Conservation (phyloP, 495 filamentous ascomycete genomes). For the Lasiosphaeria miniovina region DNA sequence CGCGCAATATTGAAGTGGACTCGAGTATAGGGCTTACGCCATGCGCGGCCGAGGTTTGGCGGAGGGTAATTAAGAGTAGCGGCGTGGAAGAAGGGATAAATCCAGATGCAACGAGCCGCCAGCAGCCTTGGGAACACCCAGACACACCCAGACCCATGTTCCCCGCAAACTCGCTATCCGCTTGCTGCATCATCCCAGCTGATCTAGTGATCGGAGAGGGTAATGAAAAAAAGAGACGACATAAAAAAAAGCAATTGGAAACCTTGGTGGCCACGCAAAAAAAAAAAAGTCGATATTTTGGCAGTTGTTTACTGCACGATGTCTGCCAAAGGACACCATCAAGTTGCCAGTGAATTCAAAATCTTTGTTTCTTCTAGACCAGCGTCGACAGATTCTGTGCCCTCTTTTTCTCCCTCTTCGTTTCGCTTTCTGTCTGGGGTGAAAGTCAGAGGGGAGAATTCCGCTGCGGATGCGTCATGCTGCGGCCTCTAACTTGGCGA, state of each 20-base stretch:
- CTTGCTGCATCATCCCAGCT: background rate
- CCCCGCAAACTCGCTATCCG: slow-evolving; percentile 15
- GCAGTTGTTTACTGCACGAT: too few species aligned
- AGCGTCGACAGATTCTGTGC: too few species aligned
- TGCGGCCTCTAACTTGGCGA: background rate
- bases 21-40: slow-evolving; percentile 31
- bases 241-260: too few species aligned
- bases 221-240: background rate
- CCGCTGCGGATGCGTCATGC: background rate
- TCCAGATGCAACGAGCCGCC: slow-evolving; percentile 17
- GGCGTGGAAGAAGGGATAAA: slow-evolving; percentile 34
- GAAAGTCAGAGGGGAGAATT: too few species aligned
- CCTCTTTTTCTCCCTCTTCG: too few species aligned
- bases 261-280: too few species aligned
- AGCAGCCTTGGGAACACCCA: slow-evolving; percentile 2
- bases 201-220: background rate
- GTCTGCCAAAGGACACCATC: too few species aligned
- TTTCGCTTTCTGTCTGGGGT: too few species aligned
- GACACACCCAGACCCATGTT: slow-evolving; percentile 6
- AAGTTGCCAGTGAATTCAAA: too few species aligned
- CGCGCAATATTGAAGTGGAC: slow-evolving; percentile 20
- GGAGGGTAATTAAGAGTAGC: slow-evolving; percentile 21
- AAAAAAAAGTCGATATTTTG: too few species aligned
- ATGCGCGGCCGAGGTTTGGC: slow-evolving; percentile 14
- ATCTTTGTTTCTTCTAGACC: too few species aligned